Evolutionary conservation across 1,284 basidiomycete genomes (phyloP).

Genomic region (Ustilago curta): DNA sequence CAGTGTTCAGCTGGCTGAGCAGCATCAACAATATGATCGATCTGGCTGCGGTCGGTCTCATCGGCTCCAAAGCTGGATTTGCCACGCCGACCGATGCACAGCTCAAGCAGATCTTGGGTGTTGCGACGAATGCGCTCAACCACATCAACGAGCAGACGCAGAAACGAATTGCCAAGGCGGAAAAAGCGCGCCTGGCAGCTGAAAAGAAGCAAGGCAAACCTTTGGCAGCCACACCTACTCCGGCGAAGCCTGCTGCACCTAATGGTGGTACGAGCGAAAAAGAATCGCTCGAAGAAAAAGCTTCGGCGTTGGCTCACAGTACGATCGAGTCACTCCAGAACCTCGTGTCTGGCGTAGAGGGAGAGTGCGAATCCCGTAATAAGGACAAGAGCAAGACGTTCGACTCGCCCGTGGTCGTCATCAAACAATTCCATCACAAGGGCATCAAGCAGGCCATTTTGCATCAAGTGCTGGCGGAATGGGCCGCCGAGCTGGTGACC

Average conservation of each 20-base stretch:
- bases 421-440: conserved; percentile 65
- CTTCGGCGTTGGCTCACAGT: conserved; percentile 27
- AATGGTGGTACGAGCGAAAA: conserved; percentile 5
- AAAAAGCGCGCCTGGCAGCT: conserved; percentile 39
- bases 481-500: conserved; percentile 77
- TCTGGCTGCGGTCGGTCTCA: conserved; percentile 89
- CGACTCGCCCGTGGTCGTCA: conserved; percentile 55
- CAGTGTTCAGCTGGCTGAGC: conserved; percentile 82
- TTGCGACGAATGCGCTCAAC: conserved; percentile 80
- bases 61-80: conserved; percentile 94
- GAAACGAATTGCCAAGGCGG: conserved; percentile 47
- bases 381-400: conserved; percentile 35
- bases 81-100: conserved; percentile 86
- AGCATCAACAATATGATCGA: conserved; percentile 89
- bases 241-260: conserved; percentile 7
- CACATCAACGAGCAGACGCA: conserved; percentile 73
- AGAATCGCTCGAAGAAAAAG: conserved; percentile 37
- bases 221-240: conserved; percentile 9
- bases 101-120: conserved; percentile 83
- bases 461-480: conserved; percentile 81
- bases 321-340: conserved; percentile 27
- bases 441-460: conserved; percentile 76
- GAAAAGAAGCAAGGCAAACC: conserved; percentile 37
- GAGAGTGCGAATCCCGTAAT: conserved; percentile 1
- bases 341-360: conserved; percentile 14